Evolutionary conservation across 306 rosid species (phyloP), one percentile per base, ranked within the genome.

Genomic region (Morella rubra): DNA sequence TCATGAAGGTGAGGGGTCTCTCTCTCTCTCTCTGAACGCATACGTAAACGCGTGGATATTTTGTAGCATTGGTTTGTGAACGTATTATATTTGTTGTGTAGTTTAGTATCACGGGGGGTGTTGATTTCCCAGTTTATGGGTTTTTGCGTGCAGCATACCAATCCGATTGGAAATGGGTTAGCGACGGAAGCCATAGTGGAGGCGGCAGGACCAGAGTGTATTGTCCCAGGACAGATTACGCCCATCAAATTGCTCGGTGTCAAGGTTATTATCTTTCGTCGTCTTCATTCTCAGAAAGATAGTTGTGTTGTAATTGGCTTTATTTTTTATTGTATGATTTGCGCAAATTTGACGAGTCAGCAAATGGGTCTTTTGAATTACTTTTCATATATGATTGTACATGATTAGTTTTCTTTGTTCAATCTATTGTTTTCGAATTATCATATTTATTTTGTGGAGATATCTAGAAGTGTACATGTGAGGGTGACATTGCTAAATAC

Each of bases 151-250:
- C 86, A 95, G 99, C 87, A 84, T 69, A 87, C 87, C 5, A 82
- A 95, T 73, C 97, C 99, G 14, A 83, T 95, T 3, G 99, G 96
- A 8, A 72, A 9, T 81, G 97, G 97, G 27, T 86, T 95, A 16
- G 97, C 93, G 3, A 81, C 77, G 56, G 96, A 81, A n/a, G 99
- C 97, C 60, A 77, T 92, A 11, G 91, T 92, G 40, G 97, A 95
- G 87, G 83, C 97, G 0, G 97, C 99, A 13, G 99, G 99, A 18
- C 97, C 97, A 65, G 99, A 95, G 5, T 95, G 99, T 69, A 79
- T 90, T 60, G 92, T 95, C 42, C 99, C 99, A 0, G 99, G 99
- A 42, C 96, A 90, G 75, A 64, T 56, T 13, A 41, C 81, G 27
- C 99, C 98, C 52, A 2, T 92, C 81, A 87, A 79, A 73, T 27